Evolutionary conservation across 2,329 filamentous ascomycete genomes (phyloP), one percentile per base, ranked within the genome.

Genomic region (Monosporascus ibericus): DNA sequence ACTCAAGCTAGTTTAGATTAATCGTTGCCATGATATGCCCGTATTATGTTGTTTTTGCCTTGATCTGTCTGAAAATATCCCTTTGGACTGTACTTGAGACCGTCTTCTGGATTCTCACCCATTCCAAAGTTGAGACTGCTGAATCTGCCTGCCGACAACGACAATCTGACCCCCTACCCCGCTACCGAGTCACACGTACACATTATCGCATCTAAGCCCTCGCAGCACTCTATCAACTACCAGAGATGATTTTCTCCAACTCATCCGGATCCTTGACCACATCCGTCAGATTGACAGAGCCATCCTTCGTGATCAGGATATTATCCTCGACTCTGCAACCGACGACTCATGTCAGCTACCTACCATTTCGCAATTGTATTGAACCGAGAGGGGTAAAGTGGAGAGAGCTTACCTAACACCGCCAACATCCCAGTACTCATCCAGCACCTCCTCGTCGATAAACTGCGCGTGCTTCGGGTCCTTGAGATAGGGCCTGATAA

Each of bases 391-490:
- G 48, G 17, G 11, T 17, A 14, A 24, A 44, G 38, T 20, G 40
- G 11, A 5, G 6, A 15, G 42, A 25, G 34, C 78, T 65, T 64
- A 81, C 72, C 85, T 78, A 14, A 91, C 85, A 59, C 87, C 88
- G 11, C 88, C 88, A 1, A 91, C 90, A 50, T 86, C 81, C 85
- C 91, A 92, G 71, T 94, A 96, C 60, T 80, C 81, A 14, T 90
- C 79, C 39, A 96, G 70, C 2, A 92, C 87, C 20, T 77, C 72
- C 40, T 76, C 73, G 64, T 96, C 84, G 62, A 96, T 95, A 65
- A 84, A 95, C 64, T 86, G 84, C 50, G 81, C 79, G 63, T 92
- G 84, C 47, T 82, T 79, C 0, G 87, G 82, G 58, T 91, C 84
- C 47, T 84, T 77, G 14, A 95, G 75, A 65, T 87, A 94, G 0